These are phyloP conservation scores for Evansstolkia leycettana DNA, from an alignment of 495 filamentous ascomycete species.

Conservation along the genomic window DNA sequence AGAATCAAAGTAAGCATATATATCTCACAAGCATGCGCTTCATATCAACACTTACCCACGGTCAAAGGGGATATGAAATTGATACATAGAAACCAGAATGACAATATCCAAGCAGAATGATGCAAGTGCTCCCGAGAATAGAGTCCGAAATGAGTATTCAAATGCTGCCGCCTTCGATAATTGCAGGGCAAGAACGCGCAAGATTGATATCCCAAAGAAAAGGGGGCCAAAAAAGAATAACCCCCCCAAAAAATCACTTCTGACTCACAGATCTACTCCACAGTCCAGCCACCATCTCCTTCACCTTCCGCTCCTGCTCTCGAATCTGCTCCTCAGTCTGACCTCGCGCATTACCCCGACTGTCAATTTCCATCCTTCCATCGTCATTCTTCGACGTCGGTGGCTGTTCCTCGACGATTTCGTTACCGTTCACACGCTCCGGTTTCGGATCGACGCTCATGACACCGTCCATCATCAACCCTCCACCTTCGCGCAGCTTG, in stretches of 20 bases:
- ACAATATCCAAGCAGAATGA: no score
- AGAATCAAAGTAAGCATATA: no score
- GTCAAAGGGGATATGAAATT: no score
- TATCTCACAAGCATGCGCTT: no score
- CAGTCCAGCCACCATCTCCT: conserved; percentile 46
- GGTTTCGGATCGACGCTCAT: conserved; percentile 51
- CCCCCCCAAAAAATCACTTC: conserved; percentile 8
- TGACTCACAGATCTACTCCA: conserved; percentile 32
- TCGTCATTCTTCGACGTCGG: conserved; percentile 7
- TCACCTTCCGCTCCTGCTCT: conserved; percentile 47
- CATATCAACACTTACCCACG: no score
- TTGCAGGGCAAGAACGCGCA: no score
- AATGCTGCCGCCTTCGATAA: no score
- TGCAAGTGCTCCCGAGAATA: no score
- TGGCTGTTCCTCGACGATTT: conserved; percentile 24
- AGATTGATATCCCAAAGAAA: not conserved
- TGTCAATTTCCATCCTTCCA: conserved; percentile 40
- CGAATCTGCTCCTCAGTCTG: conserved; percentile 54
- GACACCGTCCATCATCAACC: conserved; percentile 70
- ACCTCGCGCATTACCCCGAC: conserved; percentile 44
- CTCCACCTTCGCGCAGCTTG: conserved; percentile 78
- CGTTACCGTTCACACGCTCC: conserved; percentile 34
- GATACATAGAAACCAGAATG: no score
- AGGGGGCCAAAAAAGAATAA: not conserved
- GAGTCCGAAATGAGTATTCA: no score